These are phyloP conservation scores for Mytilinidion resinicola DNA, from an alignment of 495 filamentous ascomycete species.

Conservation along the genomic window DNA sequence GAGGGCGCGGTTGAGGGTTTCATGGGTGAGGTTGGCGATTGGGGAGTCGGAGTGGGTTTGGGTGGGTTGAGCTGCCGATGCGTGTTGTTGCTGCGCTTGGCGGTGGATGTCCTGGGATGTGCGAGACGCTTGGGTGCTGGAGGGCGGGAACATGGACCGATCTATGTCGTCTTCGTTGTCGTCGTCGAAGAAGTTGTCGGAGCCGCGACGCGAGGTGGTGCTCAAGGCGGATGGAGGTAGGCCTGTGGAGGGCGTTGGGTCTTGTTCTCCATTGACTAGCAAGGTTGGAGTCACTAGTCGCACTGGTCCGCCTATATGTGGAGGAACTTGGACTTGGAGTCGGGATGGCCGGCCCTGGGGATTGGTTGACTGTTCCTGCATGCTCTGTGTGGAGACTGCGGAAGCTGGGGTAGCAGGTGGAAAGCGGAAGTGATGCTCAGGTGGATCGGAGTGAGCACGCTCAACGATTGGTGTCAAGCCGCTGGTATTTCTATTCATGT, in stretches of 20 bases:
- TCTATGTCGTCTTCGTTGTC: background rate
- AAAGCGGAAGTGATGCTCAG: slow-evolving; percentile 26
- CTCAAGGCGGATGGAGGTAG: slow-evolving; percentile 27
- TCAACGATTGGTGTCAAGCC: slow-evolving; percentile 23
- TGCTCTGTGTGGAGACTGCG: slow-evolving; percentile 19
- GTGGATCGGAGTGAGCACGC: slow-evolving; percentile 26
- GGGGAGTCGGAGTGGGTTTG: background rate
- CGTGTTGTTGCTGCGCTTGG: background rate
- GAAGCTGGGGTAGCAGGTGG: slow-evolving; percentile 19
- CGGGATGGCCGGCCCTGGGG: slow-evolving; percentile 45
- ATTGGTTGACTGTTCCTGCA: slow-evolving; percentile 19
- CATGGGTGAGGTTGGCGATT: slow-evolving; percentile 10
- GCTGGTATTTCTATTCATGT: slow-evolving; percentile 19
- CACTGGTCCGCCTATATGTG: slow-evolving; percentile 64
- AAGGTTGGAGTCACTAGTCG: slow-evolving; percentile 70
- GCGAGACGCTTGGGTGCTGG: background rate
- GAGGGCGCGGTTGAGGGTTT: slow-evolving; percentile 33
- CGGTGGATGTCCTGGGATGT: background rate
- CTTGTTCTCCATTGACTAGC: slow-evolving; percentile 59
- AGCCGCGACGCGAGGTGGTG: slow-evolving; percentile 31
- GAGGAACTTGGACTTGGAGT: slow-evolving; percentile 76
- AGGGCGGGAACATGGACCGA: background rate
- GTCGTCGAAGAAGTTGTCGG: slow-evolving; percentile 22
- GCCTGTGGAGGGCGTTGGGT: slow-evolving; percentile 17
- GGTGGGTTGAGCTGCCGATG: background rate